A percentile compares a stretch with the other conserved stretches of the same genome.
These are phyloP conservation scores for Tuber umbilicatum DNA, from an alignment of 495 filamentous ascomycete genomes.

Conservation along the genomic window DNA sequence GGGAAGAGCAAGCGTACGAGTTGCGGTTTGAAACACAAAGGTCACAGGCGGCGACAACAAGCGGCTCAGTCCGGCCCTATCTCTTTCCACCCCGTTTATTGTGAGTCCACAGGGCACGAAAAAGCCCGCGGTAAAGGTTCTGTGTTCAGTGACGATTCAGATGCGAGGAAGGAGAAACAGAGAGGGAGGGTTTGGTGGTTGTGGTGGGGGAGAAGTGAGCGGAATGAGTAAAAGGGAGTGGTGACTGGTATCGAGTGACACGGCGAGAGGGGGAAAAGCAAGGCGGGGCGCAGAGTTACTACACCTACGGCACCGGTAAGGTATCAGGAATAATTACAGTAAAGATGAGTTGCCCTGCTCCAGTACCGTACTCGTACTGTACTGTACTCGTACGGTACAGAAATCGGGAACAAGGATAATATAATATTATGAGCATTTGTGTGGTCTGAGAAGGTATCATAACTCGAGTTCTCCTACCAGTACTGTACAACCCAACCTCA, in stretches of 20 bases:
- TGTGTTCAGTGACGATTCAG: neutral
- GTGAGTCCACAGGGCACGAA: neutral
- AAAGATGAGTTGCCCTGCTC: neutral
- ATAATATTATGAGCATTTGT: neutral
- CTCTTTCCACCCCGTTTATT: neutral
- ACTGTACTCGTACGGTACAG: neutral
- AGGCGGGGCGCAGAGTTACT: constrained; percentile 34
- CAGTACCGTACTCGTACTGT: neutral
- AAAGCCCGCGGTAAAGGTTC: neutral
- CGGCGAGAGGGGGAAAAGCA: constrained; percentile 21
- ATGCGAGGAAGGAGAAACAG: constrained; percentile 14
- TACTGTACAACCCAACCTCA: neutral
- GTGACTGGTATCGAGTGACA: constrained; percentile 3
- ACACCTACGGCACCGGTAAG: neutral
- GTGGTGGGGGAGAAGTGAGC: constrained; percentile 13
- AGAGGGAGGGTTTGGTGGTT: constrained; percentile 18
- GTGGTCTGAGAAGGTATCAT: neutral
- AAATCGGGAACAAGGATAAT: neutral
- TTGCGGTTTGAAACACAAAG: neutral
- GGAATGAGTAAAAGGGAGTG: constrained; percentile 17
- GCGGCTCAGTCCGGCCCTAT: neutral
- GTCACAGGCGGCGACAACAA: neutral
- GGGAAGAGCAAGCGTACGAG: neutral
- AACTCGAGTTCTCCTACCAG: neutral
- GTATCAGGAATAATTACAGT: neutral